Base-by-base conservation (phyloP, 2,329 filamentous ascomycete species). In the Chalaropsis thielavioides region DNA sequence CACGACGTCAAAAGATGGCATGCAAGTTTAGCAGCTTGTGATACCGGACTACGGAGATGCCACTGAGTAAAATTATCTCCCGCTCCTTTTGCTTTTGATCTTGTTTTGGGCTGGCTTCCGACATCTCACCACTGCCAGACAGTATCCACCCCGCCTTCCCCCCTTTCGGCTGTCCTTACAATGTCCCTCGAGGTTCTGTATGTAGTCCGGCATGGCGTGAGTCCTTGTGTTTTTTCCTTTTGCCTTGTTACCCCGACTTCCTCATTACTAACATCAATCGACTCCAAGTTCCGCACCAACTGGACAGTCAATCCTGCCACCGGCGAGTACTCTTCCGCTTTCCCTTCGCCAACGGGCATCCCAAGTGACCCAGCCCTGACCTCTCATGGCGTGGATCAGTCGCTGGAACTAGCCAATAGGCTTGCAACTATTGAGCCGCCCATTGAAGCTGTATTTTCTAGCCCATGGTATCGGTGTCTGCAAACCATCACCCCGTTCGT, bases 331-430 rank as follows among this genome's bases (percentile, higher is more conserved):
- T 82, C 81, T 64, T 79, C 88, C 27, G 80, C 79, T 66, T 84
- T 94, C 69, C 84, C 81, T 51, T 90, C 89, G 44, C 92, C 94
- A 0, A 97, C 94, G 5, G 89, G 89, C 63, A 91, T 96, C 68
- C 81, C 92, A 3, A 88, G 88, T 31, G 94, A 99, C 73, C 92
- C 92, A 58, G 86, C 90, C 10, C 81, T 99, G 70, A 91, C 92
- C 7, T 85, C 89, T 24, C 87, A 97, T 72, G 94, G 94, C 66
- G 87, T 95, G 49, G 80, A 84, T 62, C 94, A 99, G 78, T 85
- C 91, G 24, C 80, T 83, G 67, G 86, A 97, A 75, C 81, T 97
- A 59, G 91, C 81, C 1, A 77, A 74, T 7, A 81, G 89, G 71
- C 79, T 95, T 60, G 72, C 79, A 66, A 78, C 76, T 0, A 72